Conservation (phyloP, 306 rosid species). For the Cucumis hystrix region DNA sequence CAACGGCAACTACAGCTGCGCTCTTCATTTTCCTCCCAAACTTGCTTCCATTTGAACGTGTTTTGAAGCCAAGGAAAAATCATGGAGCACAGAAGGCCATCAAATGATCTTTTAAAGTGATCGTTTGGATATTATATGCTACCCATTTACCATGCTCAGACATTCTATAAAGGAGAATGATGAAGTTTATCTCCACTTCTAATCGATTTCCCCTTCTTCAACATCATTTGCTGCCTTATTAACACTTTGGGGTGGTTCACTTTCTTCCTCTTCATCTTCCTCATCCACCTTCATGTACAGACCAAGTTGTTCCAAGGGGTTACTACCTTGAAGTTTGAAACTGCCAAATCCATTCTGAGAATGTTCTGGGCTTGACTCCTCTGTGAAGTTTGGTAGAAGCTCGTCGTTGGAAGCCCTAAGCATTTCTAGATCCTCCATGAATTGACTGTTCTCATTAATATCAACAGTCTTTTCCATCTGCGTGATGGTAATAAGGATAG, state of each 20-base stretch:
- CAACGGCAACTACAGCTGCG: not conserved
- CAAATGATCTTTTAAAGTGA: not conserved
- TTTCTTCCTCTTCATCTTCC: constrained; percentile 68
- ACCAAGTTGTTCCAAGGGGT: constrained; percentile 69
- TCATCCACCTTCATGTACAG: constrained; percentile 73
- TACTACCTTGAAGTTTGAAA: constrained; percentile 51
- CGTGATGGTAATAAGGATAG: not conserved
- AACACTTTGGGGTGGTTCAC: constrained; percentile 12
- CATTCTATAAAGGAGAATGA: not conserved
- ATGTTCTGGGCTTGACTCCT: constrained; percentile 43
- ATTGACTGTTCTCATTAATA: constrained; percentile 62
- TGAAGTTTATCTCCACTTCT: not conserved
- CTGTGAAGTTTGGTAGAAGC: constrained; percentile 32
- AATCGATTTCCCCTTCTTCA: constrained; percentile 79
- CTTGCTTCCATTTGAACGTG: not conserved
- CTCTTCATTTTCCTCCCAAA: constrained; percentile 4
- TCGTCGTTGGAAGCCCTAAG: constrained; percentile 42
- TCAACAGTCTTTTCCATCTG: constrained; percentile 94
- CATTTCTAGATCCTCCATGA: constrained; percentile 80
- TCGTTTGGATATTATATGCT: not conserved
- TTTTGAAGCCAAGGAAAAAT: constrained; percentile 4
- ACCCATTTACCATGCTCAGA: not conserved
- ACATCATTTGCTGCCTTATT: constrained; percentile 41
- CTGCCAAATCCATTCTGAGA: constrained; percentile 42
- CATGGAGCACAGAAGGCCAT: constrained; percentile 2